Evolutionary conservation across 768 basidiomycete genomes (phyloP).

Genomic region (Sporobolomyces roseus): DNA sequence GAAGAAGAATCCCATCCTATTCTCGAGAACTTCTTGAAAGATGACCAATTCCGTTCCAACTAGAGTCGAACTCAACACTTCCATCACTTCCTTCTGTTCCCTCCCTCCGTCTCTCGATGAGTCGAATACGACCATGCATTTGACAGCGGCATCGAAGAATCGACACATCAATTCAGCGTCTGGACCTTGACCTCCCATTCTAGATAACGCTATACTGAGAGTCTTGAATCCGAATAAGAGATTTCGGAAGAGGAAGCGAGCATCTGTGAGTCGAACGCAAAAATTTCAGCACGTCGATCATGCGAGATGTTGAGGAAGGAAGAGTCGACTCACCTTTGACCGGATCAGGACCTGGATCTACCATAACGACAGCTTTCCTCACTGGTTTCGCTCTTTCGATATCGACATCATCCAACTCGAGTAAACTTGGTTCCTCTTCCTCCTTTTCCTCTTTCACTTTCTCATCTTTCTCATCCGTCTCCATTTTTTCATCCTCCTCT

Average conservation of each 20-base stretch:
- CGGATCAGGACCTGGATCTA: constrained; percentile 77
- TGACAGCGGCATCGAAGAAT: constrained; percentile 78
- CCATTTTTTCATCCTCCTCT: not conserved
- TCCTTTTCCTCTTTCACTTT: constrained; percentile 16
- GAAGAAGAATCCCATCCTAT: constrained; percentile 86
- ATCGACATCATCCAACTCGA: constrained; percentile 57
- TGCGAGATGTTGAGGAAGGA: not conserved
- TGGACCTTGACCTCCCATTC: constrained; percentile 67
- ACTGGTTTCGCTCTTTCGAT: constrained; percentile 86
- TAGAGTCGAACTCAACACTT: constrained; percentile 59
- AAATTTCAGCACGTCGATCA: not conserved
- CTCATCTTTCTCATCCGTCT: constrained; percentile 14
- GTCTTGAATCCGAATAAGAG: constrained; percentile 83
- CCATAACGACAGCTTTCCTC: constrained; percentile 67
- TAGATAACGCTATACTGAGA: constrained; percentile 69
- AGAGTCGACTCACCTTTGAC: constrained; percentile 61
- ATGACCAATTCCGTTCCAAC: constrained; percentile 78
- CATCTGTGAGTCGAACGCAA: constrained; percentile 57
- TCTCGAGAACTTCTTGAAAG: constrained; percentile 94
- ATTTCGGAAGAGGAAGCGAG: constrained; percentile 77
- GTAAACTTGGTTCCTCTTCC: constrained; percentile 23
- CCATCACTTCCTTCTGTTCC: constrained; percentile 70
- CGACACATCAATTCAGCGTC: constrained; percentile 83
- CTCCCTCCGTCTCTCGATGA: constrained; percentile 54
- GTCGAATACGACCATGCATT: constrained; percentile 79